phyloP scores from a whole-genome alignment of 176 grass and related monocot genomes.

The Carex pumila region DNA sequence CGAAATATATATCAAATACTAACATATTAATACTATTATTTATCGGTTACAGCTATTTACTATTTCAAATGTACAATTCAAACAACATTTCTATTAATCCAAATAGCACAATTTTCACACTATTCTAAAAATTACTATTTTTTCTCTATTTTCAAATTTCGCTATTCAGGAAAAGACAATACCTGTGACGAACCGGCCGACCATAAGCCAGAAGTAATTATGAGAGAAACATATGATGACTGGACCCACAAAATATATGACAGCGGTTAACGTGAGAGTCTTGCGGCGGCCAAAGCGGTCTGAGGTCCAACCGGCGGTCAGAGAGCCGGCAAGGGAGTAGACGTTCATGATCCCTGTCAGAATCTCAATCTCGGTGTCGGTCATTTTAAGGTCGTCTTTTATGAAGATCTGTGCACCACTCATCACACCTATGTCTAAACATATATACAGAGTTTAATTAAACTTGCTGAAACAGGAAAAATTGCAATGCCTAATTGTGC shows the following conservation, averaged over 20 bases:
- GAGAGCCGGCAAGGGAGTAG: constrained; percentile 25
- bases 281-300: constrained; percentile 22
- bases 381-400: constrained; percentile 27
- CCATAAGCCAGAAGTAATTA: constrained; percentile 29
- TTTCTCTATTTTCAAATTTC: too few species aligned
- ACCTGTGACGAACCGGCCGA: constrained; percentile 36
- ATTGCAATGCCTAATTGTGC: not conserved
- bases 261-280: constrained; percentile 29
- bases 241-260: constrained; percentile 33
- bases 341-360: constrained; percentile 33
- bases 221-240: constrained; percentile 29
- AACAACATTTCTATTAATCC: too few species aligned
- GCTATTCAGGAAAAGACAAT: not conserved
- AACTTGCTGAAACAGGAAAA: not conserved
- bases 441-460: not conserved
- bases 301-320: constrained; percentile 33
- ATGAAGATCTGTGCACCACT: constrained; percentile 57
- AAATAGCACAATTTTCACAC: too few species aligned
- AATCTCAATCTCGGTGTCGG: constrained; percentile 32
- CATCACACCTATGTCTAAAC: constrained; percentile 41
- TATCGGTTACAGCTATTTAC: too few species aligned
- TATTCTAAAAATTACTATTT: too few species aligned
- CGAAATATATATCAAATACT: too few species aligned
- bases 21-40: too few species aligned
- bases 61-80: too few species aligned